These are phyloP conservation scores for Aspergillus amoenus DNA, from an alignment of 2,329 filamentous ascomycete species.

Conservation along the genomic window DNA sequence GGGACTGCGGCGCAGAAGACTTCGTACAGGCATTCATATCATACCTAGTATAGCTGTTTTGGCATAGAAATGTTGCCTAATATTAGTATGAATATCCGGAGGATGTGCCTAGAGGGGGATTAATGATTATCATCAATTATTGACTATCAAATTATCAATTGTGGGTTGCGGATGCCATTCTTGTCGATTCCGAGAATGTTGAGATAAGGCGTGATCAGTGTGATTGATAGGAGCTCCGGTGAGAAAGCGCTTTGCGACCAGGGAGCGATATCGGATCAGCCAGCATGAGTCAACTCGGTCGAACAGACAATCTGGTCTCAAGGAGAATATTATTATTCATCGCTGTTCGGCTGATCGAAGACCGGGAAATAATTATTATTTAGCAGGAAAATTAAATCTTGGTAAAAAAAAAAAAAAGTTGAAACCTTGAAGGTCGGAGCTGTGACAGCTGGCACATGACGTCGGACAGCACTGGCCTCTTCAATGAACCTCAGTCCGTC, in stretches of 20 bases:
- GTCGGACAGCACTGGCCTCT: conserved; percentile 4
- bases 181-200: neutral
- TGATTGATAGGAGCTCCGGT: neutral
- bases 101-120: neutral
- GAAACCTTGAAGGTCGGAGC: neutral
- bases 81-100: neutral
- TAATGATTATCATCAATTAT: neutral
- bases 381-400: neutral
- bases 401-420: neutral
- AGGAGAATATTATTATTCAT: neutral
- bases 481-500: neutral
- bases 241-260: neutral
- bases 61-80: neutral
- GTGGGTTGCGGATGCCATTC: neutral
- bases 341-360: neutral
- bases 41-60: neutral
- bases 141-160: neutral
- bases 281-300: neutral
- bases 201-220: neutral
- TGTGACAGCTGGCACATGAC: neutral
- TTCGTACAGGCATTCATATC: no score
- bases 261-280: neutral
- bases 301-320: neutral
- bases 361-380: neutral
- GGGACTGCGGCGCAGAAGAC: no score